A percentile compares a stretch with the other conserved stretches of the same genome.
phyloP scores from a whole-genome alignment of 1,284 basidiomycete species.

The Pholiota adiposa region DNA sequence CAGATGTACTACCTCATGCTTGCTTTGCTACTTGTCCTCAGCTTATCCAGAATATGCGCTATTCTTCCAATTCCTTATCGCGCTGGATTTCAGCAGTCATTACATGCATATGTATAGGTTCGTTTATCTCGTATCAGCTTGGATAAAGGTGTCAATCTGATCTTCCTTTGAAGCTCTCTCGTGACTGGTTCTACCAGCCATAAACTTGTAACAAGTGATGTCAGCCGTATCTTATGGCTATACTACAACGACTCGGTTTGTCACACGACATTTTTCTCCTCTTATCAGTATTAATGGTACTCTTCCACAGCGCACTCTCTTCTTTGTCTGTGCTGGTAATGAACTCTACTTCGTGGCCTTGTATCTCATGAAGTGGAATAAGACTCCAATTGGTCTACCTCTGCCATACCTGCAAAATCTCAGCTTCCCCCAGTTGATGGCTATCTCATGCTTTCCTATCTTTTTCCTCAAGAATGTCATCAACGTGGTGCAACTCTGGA shows the following conservation, averaged over 20 bases:
- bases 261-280: constrained; percentile 17
- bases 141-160: background rate
- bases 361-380: constrained; percentile 92
- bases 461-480: constrained; percentile 91
- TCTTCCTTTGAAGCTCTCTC: constrained; percentile 70
- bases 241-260: constrained; percentile 95
- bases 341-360: constrained; percentile 96
- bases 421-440: constrained; percentile 87
- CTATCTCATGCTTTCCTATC: constrained; percentile 69
- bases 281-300: constrained; percentile 3
- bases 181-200: constrained; percentile 92
- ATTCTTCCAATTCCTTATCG: constrained; percentile 93
- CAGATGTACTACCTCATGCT: constrained; percentile 95
- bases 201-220: constrained; percentile 90
- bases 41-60: constrained; percentile 86
- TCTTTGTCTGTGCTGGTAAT: constrained; percentile 96
- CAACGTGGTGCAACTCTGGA: constrained; percentile 98
- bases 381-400: constrained; percentile 57
- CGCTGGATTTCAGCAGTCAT: constrained; percentile 97
- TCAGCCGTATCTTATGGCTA: constrained; percentile 88
- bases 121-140: constrained; percentile 23
- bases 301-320: constrained; percentile 72
- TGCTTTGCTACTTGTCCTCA: constrained; percentile 92
- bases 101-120: constrained; percentile 99
- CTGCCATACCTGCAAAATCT: constrained; percentile 35